Percentiles rank a stretch among this genome's conserved stretches.
These are phyloP conservation scores for Bipolaris bicolor DNA, from an alignment of 2,329 filamentous ascomycete genomes.

Conservation along the genomic window DNA sequence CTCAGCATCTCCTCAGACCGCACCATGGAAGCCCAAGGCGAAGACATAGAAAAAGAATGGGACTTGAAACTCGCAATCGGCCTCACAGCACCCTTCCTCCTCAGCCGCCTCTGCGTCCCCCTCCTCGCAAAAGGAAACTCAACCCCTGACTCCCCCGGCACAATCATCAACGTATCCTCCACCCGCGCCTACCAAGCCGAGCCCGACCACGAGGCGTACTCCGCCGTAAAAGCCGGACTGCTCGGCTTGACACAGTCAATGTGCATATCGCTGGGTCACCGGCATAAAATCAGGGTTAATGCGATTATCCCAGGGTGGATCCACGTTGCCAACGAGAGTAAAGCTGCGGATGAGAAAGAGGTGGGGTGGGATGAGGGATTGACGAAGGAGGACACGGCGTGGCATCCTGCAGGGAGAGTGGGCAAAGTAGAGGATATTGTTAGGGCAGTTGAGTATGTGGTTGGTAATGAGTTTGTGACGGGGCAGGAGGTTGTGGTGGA, in stretches of 20 bases:
- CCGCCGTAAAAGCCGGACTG: constrained; percentile 58
- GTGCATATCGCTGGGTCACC: constrained; percentile 54
- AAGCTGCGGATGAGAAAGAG: constrained; percentile 50
- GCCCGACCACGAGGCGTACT: constrained; percentile 58
- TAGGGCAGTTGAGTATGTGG: constrained; percentile 51
- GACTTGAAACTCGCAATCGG: constrained; percentile 43
- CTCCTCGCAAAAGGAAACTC: constrained; percentile 31
- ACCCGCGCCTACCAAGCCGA: constrained; percentile 59
- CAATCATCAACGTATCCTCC: constrained; percentile 57
- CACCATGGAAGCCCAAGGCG: constrained; percentile 40
- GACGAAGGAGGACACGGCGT: constrained; percentile 53
- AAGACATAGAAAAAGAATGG: constrained; percentile 43
- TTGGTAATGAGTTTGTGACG: constrained; percentile 50
- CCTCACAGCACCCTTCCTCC: constrained; percentile 43
- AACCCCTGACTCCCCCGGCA: constrained; percentile 33
- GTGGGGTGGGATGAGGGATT: constrained; percentile 56
- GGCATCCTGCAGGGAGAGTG: constrained; percentile 59
- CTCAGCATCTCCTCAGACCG: constrained; percentile 33
- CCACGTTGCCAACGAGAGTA: constrained; percentile 54
- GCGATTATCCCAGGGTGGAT: constrained; percentile 61
- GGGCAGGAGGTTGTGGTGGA: constrained; percentile 56
- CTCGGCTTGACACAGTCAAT: constrained; percentile 58
- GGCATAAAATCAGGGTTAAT: constrained; percentile 56
- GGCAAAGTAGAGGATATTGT: constrained; percentile 57
- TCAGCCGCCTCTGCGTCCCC: constrained; percentile 41